Percentiles rank a stretch among this genome's conserved stretches.
Conservation (phyloP, 495 filamentous ascomycete genomes). For the Neurospora sp. region DNA sequence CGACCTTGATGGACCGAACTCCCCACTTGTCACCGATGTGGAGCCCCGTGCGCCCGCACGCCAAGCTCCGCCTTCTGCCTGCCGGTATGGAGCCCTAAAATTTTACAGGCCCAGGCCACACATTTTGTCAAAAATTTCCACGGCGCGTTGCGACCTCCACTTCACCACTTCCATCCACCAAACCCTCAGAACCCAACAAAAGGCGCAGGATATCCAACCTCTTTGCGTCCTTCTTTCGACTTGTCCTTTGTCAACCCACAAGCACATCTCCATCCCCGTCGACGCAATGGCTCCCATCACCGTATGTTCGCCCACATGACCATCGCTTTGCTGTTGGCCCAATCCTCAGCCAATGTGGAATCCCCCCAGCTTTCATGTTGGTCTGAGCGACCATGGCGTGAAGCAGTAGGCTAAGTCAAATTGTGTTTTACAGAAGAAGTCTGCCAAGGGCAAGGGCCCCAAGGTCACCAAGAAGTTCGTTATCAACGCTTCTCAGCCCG, state of each 20-base stretch:
- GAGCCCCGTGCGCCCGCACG: not conserved
- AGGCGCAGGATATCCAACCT: conserved; percentile 49
- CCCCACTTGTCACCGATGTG: not conserved
- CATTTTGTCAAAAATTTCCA: conserved; percentile 6
- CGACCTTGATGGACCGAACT: not conserved
- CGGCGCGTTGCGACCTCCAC: not conserved
- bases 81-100: conserved; percentile 15
- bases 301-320: conserved; percentile 60
- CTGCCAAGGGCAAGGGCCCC: conserved; percentile 47
- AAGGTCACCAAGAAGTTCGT: conserved; percentile 75
- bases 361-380: conserved; percentile 1
- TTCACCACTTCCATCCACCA: conserved; percentile 1
- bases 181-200: conserved; percentile 10
- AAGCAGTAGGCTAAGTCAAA: conserved; percentile 92
- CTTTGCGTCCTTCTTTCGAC: conserved; percentile 47
- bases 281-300: conserved; percentile 49
- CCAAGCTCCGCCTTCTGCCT: conserved; percentile 1
- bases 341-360: conserved; percentile 20
- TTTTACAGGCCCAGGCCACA: conserved; percentile 11
- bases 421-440: conserved; percentile 51
- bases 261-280: conserved; percentile 13
- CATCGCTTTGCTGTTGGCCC: conserved; percentile 82
- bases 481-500: conserved; percentile 97
- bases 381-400: conserved; percentile 39
- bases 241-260: not conserved